Base-by-base conservation (phyloP, 2,329 filamentous ascomycete species). In the Colletotrichum magnum region DNA sequence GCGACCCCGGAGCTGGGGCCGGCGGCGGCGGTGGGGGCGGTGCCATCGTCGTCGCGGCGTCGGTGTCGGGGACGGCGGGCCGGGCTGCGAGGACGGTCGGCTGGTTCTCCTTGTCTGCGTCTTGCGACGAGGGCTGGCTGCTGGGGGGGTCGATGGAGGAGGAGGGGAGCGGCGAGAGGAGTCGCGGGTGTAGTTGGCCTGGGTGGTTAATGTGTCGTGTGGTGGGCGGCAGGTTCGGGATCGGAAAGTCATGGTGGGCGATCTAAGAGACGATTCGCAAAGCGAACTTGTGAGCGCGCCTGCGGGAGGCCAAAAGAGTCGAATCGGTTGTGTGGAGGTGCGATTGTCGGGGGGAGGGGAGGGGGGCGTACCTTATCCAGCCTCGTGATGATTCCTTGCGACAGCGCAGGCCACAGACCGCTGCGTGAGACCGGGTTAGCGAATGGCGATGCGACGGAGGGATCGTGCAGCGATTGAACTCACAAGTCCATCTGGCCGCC, bases 221-320 rank as follows among this genome's bases (percentile, higher is more conserved):
- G 13, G 82, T 81, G 16, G 83, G 81, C 41, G 87, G 86, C 60
- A 89, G 80, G 61, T 83, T 85, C 12, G 93, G 93, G 74, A 92
- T 91, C 50, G 93, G 90, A 75, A 97, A 97, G 60, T 92, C 90
- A 77, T 90, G 86, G 79, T 89, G 88, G 48, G 93, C 88, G 73
- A 94, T 95, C 93, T 97, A 58, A 58, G 39, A 58, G 50, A 61
- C 32, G 32, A 67, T 53, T 65, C 68, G 61, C 48, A 28, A 60
- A 64, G 58, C 62, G 52, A 70, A 54, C 50, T 65, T 26, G 64
- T 51, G 50, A 43, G 28, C 64, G 36, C 50, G 63, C 67, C 67
- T 69, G 53, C 26, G 57, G 43, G 28, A 59, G 24, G 43, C 58
- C 50, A 43, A 36, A 73, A 79, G 90, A 88, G 78, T 89, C 21